phyloP scores from a whole-genome alignment of 257 asterid species.

The Solanum lycopersicoides region DNA sequence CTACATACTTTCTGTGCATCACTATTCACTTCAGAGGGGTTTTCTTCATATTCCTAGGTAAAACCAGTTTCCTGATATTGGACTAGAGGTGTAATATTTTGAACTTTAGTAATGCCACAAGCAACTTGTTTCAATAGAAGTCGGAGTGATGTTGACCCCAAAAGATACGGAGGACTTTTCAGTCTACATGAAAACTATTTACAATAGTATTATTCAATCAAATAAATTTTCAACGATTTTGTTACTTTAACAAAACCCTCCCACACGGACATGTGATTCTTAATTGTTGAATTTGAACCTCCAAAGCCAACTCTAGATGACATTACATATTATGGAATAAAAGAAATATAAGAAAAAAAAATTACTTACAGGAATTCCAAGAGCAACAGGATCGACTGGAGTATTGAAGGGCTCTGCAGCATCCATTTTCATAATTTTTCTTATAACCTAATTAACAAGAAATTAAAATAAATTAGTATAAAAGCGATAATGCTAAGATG shows the following conservation, averaged over 20 bases:
- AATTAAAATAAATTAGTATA: background rate
- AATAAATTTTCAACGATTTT: background rate
- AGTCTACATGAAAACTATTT: background rate
- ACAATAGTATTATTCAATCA: background rate
- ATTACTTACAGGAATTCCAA: constrained; percentile 63
- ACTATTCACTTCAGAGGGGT: background rate
- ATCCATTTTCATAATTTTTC: constrained; percentile 88
- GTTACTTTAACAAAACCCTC: background rate
- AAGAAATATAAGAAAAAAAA: background rate
- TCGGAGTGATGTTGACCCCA: background rate
- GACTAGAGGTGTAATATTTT: background rate
- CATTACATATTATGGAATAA: background rate
- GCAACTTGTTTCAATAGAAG: background rate
- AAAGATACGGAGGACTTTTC: background rate
- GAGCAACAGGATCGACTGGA: constrained; percentile 88
- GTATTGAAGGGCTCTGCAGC: constrained; percentile 88
- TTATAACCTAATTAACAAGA: constrained; percentile 50
- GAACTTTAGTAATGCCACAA: background rate
- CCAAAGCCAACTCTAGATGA: background rate
- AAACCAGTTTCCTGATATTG: background rate
- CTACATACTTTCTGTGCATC: background rate
- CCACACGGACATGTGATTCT: background rate
- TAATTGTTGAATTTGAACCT: background rate
- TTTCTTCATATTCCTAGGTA: background rate
- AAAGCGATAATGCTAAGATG: background rate